Evolutionary conservation across 306 rosid genomes (phyloP), one percentile per base, ranked within the genome.

Genomic region (Rosa rugosa): DNA sequence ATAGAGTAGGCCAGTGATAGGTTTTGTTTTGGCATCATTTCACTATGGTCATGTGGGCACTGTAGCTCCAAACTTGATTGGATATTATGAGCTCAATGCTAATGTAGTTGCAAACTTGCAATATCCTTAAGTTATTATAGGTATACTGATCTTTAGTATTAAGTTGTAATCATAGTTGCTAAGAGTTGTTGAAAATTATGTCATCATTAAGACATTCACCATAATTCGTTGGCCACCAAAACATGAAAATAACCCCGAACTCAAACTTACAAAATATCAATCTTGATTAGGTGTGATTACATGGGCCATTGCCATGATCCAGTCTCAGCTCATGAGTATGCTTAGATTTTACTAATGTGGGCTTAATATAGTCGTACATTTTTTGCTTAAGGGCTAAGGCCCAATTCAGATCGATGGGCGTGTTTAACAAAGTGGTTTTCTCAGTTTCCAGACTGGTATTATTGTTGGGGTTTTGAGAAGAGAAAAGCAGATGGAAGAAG

Each of bases 151-250:
- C 13, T 73, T 38, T 53, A 25, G 10, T 27, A 38, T 5, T 50
- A 18, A 11, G 45, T 73, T 40, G 16, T n/a, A 42, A 59, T 59
- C 25, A 75, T 23, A 57, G 56, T 42, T 75, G 34, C 41, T 59
- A 14, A 40, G 69, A 59, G 42, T 25, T 3, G 78, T 59, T 75
- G 56, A 16, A 75, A 59, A 23, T 41, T 75, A 75, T 54, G 69
- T 57, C 78, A 23, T 25, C 16, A 36, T 65, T 65, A 65, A 13
- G 70, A 6, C 69, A 65, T 34, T 34, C 44, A 65, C 23, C 46
- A 65, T 65, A 6, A 34, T 25, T 75, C 34, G 23, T 75, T 75
- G 78, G 78, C 69, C 69, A 75, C 69, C 56, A 42, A 60, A 75
- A 23, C 69, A 60, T 8, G 78, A 59, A 59, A 41, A 23, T 14